Base-by-base conservation (phyloP, 768 basidiomycete species). In the Pulveroboletus sp. region DNA sequence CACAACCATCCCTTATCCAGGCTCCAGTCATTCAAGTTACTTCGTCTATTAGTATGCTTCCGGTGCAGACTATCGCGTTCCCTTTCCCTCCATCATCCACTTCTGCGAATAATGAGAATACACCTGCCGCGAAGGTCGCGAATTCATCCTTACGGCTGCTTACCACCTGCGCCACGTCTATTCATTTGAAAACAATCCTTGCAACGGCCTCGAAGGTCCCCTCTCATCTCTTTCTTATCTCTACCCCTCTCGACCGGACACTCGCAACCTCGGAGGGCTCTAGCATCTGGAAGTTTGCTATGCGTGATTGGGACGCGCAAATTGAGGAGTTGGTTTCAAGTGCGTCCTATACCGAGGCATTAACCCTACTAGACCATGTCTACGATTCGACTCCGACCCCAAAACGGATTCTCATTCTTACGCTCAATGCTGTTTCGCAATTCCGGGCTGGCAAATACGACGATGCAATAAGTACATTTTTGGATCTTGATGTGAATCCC, bases 401-500 rank as follows among this genome's bases (percentile, higher is more conserved):
- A 0, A 73, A 85, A 39, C 69, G 73, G 31, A 80, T 74, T 4
- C 75, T 76, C 9, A 79, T 93, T 27, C 80, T 83, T 5, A 80
- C 81, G 2, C 75, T 97, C 17, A 78, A 89, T 46, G 93, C 92
- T 0, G 84, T 96, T 0, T 74, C 86, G 0, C 79, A 86, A 51
- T 94, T 94, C 68, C 76, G 79, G 4, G 69, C 74, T 8, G 78
- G 76, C 8, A 76, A 83, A 50, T 94, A 81, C 60, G 84, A 88
- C 53, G 69, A 73, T 1, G 93, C 95, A 1, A 86, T 97, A 49
- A 84, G 96, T 62, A 80, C 83, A 0, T 93, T 98, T 66, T 78
- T 93, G 42, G 81, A 86, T 37, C 82, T 95, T 37, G 86, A 97
- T 56, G 74, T 93, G 57, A 94, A 94, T 60, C 96, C 96, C 0